phyloP scores from a whole-genome alignment of 345 rosid species.

The Gossypium raimondii region DNA sequence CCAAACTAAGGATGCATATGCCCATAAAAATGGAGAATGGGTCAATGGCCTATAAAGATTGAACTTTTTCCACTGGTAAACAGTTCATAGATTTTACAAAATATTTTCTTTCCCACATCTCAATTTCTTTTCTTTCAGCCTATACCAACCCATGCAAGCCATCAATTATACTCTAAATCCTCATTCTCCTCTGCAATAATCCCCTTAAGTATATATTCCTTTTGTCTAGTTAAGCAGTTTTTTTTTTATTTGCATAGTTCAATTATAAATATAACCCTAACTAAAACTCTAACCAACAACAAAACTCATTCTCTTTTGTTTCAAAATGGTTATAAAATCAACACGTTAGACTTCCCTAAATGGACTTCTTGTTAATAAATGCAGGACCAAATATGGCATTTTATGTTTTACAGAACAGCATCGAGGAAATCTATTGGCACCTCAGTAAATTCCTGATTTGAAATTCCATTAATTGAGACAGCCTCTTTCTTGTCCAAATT shows the following conservation, averaged over 20 bases:
- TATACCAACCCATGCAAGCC: background rate
- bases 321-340: background rate
- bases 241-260: background rate
- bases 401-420: background rate
- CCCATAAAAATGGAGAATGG: background rate
- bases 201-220: background rate
- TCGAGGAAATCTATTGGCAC: conserved; percentile 32
- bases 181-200: background rate
- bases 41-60: background rate
- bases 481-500: conserved; percentile 73
- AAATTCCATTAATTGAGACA: conserved; percentile 62
- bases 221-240: background rate
- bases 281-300: background rate
- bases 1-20: background rate
- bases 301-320: background rate
- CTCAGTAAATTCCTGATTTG: conserved; percentile 88
- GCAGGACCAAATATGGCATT: background rate
- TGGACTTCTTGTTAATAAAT: background rate
- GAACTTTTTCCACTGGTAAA: background rate
- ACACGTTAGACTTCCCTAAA: background rate
- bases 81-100: background rate
- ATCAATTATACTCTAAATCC: background rate
- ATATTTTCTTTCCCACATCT: background rate
- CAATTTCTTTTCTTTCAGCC: background rate
- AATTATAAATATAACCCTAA: background rate